Evolutionary conservation across 2,329 filamentous ascomycete species (phyloP), one percentile per base, ranked within the genome.

Genomic region (Fusarium sp.): DNA sequence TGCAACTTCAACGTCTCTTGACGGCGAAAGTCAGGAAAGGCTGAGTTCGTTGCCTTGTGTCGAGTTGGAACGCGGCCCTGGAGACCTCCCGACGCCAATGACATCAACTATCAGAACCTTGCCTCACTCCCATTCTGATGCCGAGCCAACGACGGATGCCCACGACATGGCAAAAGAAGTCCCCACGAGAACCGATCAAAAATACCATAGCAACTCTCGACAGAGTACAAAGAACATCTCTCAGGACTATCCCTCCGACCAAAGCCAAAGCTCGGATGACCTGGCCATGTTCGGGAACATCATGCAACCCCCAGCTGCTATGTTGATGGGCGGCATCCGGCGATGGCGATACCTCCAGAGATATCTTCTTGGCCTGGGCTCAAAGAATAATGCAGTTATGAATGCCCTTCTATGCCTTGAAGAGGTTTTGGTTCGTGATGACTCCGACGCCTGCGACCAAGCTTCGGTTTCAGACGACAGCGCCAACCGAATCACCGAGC

Each of bases 241-340:
- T 32, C 37, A 27, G 20, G 30, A 23, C 27, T 30, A 23, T 30
- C 37, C 27, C 18, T 27, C 37, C 25, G 35, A 20, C 16, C 56
- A 59, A 32, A 32, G 23, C 11, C 52, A 41, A 11, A 18, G 54
- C 20, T 48, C 50, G 8, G 34, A 57, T 20, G 37, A 45, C 25
- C 52, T 58, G 16, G 45, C 37, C 41, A 64, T 54, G 35, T 64
- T 50, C n/a, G 52, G 34, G 48, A 54, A 65, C 25, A 68, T 68
- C 14, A 58, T 50, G 32, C 66, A 68, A 25, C 66, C 66, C 7
- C 61, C 66, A 4, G 66, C 66, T 23, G 66, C 66, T 2, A 68
- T 68, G 61, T n/a, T 68, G 41, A 65, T 68, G 61, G 61, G 66
- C 6, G 66, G 66, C 23, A 65, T 65, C 18, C 32, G 37, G 16